Evolutionary conservation across 2,329 filamentous ascomycete genomes (phyloP), one percentile per base, ranked within the genome.

Genomic region (Epichloe festucae): DNA sequence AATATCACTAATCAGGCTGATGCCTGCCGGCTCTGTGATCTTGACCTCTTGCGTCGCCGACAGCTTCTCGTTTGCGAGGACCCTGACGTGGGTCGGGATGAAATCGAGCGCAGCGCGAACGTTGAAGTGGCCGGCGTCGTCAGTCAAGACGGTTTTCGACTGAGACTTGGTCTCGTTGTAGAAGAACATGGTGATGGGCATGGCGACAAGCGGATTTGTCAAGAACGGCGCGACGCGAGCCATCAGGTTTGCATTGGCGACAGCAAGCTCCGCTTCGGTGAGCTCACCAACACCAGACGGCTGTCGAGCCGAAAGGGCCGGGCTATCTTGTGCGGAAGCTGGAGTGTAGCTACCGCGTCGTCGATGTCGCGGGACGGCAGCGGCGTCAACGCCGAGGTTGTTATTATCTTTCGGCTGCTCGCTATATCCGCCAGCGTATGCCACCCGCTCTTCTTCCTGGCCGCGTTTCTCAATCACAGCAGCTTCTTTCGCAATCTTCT

Each of bases 1-100:
- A 56, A 98, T 93, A 64, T 98, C 93, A 64, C 89, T 97, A 65
- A 98, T 97, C 53, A 98, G 63, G 65, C 90, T 97, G 55, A 98
- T 79, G 41, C 93, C 93, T 21, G 73, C 74, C 0, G 86, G 79
- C 53, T 91, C 85, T 4, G 85, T 89, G 48, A 97, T 73, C 41
- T 81, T 75, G 44, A 98, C 77, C 51, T 87, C 78, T 56, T 93
- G 85, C 2, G 85, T 88, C 0, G 83, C 84, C 15, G 90, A 95
- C 3, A 98, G 73, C 53, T 84, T 78, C 62, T 96, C 89, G 12
- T 85, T 90, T 5, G 89, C 91, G 17, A 98, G 70, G 1, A 98
- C 85, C 43, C 89, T 79, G 23, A 96, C 82, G 64, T 95, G 84
- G 0, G 89, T 96, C 0, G 93, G 94, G 2, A 95, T 73, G 63